phyloP scores from a whole-genome alignment of 306 rosid species.

The Dicorynia guianensis region DNA sequence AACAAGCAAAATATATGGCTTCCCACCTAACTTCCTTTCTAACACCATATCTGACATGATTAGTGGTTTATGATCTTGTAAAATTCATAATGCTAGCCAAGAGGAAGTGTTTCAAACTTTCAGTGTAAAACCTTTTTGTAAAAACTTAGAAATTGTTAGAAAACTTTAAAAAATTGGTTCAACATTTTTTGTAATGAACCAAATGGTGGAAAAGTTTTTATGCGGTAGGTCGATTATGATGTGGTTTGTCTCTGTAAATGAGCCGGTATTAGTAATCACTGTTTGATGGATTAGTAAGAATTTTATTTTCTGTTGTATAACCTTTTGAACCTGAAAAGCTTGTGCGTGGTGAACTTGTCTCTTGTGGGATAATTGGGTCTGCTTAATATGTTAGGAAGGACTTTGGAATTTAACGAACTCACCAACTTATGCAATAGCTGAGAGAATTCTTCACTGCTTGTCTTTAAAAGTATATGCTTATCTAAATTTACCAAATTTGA shows the following conservation, averaged over 20 bases:
- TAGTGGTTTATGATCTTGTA: neutral
- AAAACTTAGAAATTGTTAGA: too few relatives aligned
- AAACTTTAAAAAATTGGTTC: too few relatives aligned
- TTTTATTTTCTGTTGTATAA: slow-evolving; percentile 15
- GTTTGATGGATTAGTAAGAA: too few relatives aligned
- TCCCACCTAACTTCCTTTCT: neutral
- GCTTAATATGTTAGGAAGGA: neutral
- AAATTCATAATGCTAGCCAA: slow-evolving; percentile 1
- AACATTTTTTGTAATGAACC: too few relatives aligned
- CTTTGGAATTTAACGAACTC: slow-evolving; percentile 17
- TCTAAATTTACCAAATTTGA: neutral
- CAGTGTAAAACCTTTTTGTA: neutral
- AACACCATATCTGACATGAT: neutral
- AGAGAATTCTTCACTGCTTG: neutral
- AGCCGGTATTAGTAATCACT: too few relatives aligned
- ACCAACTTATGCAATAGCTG: slow-evolving; percentile 14
- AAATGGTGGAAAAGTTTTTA: too few relatives aligned
- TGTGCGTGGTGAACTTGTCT: too few relatives aligned
- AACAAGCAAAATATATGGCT: neutral
- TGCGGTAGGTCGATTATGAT: too few relatives aligned
- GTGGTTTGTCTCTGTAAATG: too few relatives aligned
- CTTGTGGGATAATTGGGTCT: too few relatives aligned
- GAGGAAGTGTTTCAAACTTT: slow-evolving; percentile 14
- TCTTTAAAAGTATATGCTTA: neutral
- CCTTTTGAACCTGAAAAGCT: slow-evolving; percentile 9